These are phyloP conservation scores for Claviceps paspali DNA, from an alignment of 2,329 filamentous ascomycete genomes.

Conservation along the genomic window DNA sequence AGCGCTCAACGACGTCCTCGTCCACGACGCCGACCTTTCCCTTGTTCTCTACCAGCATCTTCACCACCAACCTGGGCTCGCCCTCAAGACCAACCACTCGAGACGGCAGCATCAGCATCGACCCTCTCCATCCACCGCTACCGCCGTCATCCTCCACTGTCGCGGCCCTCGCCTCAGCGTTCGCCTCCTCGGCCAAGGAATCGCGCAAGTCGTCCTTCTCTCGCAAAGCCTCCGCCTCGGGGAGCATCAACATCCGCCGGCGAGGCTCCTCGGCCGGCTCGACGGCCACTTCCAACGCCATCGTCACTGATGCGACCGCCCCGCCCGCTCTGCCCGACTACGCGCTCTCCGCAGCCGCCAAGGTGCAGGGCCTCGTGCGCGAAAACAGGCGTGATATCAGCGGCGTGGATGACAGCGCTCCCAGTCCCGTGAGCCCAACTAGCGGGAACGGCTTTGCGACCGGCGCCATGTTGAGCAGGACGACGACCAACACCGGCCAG, in stretches of 20 bases:
- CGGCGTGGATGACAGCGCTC: slow-evolving; percentile 4
- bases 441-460: slow-evolving; percentile 6
- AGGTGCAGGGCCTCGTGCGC: slow-evolving; percentile 20
- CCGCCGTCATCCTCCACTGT: slow-evolving; percentile 10
- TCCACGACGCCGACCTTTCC: slow-evolving; percentile 21
- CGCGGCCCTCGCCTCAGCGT: not conserved
- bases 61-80: slow-evolving; percentile 11
- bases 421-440: slow-evolving; percentile 9
- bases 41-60: slow-evolving; percentile 18
- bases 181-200: slow-evolving; percentile 21
- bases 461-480: slow-evolving; percentile 6
- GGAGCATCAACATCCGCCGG: slow-evolving; percentile 27
- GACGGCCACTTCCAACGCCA: slow-evolving; percentile 21
- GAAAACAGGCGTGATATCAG: slow-evolving; percentile 7
- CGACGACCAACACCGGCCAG: slow-evolving; percentile 4
- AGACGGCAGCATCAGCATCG: slow-evolving; percentile 14
- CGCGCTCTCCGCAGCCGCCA: slow-evolving; percentile 33
- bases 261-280: slow-evolving; percentile 21
- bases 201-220: slow-evolving; percentile 34
- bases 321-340: slow-evolving; percentile 41
- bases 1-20: slow-evolving; percentile 5
- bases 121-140: slow-evolving; percentile 9
- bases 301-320: slow-evolving; percentile 29
- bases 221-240: slow-evolving; percentile 38
- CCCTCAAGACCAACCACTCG: slow-evolving; percentile 21